Evolutionary conservation across 306 rosid genomes (phyloP).

Genomic region (Geum urbanum): DNA sequence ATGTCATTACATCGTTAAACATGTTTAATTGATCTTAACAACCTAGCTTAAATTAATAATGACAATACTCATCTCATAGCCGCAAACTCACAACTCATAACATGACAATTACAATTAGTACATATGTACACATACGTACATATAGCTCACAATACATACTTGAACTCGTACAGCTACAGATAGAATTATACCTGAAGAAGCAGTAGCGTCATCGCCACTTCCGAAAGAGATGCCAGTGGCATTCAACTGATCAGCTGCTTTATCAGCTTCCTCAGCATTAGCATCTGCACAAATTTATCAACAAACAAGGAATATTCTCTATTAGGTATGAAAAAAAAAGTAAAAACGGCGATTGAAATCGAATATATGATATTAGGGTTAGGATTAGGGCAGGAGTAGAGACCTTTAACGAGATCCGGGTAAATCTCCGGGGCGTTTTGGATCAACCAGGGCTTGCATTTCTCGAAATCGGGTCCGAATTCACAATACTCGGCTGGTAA

Average conservation of each 20-base stretch:
- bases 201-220: conserved; percentile 66
- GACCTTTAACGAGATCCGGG: conserved; percentile 83
- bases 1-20: neutral
- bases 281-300: conserved; percentile 41
- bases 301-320: neutral
- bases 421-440: conserved; percentile 75
- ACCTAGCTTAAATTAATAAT: no score
- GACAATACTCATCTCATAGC: neutral
- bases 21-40: no score
- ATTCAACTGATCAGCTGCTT: conserved; percentile 65
- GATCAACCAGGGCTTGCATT: conserved; percentile 99
- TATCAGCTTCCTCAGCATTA: conserved; percentile 58
- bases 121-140: neutral
- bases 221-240: conserved; percentile 56
- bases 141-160: neutral
- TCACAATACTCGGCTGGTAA: conserved; percentile 93
- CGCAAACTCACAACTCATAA: conserved; percentile 4
- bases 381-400: neutral
- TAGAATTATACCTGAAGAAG: conserved; percentile 66
- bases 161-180: neutral
- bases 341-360: neutral
- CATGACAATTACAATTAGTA: neutral
- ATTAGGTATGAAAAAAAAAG: neutral
- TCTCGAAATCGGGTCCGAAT: conserved; percentile 91
- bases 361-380: neutral